Percentiles rank a stretch among this genome's conserved stretches.
Conservation (phyloP, 345 rosid species). For the Gossypioides kirkii region DNA sequence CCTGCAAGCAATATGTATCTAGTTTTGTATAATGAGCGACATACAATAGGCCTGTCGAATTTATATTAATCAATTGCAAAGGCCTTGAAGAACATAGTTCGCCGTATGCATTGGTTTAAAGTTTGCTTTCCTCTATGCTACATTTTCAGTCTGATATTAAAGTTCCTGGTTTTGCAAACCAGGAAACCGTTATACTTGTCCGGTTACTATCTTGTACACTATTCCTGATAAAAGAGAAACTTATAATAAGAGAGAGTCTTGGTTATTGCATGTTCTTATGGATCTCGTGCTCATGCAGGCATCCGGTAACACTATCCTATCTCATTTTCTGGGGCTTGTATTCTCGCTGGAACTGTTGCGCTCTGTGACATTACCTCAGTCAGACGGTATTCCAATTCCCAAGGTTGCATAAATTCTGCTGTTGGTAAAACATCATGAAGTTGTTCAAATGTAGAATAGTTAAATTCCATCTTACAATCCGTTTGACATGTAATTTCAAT, state of each 20-base stretch:
- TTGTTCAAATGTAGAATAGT: slow-evolving; percentile 10
- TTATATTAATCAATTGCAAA: neutral
- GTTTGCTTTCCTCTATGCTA: neutral
- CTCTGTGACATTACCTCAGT: slow-evolving; percentile 70
- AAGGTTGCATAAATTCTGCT: slow-evolving; percentile 39
- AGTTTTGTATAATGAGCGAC: neutral
- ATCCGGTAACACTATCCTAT: slow-evolving; percentile 85
- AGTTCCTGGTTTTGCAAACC: neutral
- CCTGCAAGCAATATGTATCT: neutral
- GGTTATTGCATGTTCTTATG: neutral
- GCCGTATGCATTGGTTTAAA: neutral
- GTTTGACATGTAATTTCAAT: neutral
- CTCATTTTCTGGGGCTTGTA: slow-evolving; percentile 89
- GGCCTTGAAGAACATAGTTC: neutral
- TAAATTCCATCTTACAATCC: neutral
- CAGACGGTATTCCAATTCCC: slow-evolving; percentile 47
- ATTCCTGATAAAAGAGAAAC: neutral
- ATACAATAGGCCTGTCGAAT: neutral
- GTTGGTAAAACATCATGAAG: slow-evolving; percentile 5
- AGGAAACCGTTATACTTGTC: too few species aligned
- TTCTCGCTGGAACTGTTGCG: slow-evolving; percentile 90
- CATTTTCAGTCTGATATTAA: neutral
- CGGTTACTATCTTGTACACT: neutral
- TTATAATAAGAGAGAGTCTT: neutral
- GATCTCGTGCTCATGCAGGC: slow-evolving; percentile 53